These are phyloP conservation scores for Talaromyces ruber DNA, from an alignment of 495 filamentous ascomycete genomes.

Conservation along the genomic window DNA sequence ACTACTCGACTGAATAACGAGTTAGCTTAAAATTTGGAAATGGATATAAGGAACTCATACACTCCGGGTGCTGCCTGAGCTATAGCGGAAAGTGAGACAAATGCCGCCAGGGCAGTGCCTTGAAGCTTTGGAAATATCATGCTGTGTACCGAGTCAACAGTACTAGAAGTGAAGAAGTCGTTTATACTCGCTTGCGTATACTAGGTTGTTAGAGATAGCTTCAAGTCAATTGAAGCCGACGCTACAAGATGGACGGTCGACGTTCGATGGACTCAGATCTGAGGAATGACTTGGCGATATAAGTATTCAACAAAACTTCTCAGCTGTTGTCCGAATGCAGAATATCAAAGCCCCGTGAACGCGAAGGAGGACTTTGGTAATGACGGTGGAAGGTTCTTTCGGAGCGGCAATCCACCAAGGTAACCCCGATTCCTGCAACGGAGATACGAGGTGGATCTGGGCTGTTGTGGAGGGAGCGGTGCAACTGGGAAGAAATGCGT, in stretches of 20 bases:
- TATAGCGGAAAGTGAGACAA: conserved; percentile 24
- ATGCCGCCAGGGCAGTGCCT: conserved; percentile 25
- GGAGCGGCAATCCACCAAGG: background rate
- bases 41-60: conserved; percentile 16
- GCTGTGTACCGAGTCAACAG: conserved; percentile 5
- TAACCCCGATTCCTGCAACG: background rate
- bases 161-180: background rate
- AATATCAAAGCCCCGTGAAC: background rate
- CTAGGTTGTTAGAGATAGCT: background rate
- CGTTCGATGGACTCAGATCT: background rate
- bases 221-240: conserved; percentile 6
- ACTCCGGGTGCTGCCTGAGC: conserved; percentile 22
- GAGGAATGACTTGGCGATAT: conserved; percentile 3
- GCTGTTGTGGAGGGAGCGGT: background rate
- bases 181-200: background rate
- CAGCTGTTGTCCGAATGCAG: background rate
- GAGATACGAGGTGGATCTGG: background rate
- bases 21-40: background rate
- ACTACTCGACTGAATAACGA: conserved; percentile 21
- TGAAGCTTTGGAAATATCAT: conserved; percentile 29
- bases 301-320: background rate
- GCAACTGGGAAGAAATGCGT: background rate
- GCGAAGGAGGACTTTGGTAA: background rate
- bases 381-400: background rate
- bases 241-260: background rate